A percentile compares a stretch with the other conserved stretches of the same genome.
Conservation (phyloP, 208 protist species). For the Trypanosoma vivax region DNA sequence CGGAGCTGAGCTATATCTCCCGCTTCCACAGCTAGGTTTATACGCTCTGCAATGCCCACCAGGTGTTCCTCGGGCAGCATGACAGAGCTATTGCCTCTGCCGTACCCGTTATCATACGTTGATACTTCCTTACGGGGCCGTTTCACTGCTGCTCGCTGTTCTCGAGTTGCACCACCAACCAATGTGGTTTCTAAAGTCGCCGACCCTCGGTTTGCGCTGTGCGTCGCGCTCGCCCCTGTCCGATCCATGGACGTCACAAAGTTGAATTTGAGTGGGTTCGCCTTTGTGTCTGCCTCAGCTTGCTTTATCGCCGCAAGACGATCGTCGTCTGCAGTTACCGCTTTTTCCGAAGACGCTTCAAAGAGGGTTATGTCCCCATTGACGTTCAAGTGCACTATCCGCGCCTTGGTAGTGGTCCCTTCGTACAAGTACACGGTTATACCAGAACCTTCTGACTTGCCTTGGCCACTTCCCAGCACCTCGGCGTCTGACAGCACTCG, state of each 20-base stretch:
- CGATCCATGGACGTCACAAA: neutral
- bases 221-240: neutral
- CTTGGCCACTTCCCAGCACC: conserved; percentile 12
- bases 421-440: conserved; percentile 65
- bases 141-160: conserved; percentile 18
- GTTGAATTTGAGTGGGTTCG: conserved; percentile 64
- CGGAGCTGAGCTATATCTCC: conserved; percentile 34
- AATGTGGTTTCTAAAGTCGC: too few relatives aligned
- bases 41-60: conserved; percentile 27
- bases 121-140: conserved; percentile 15
- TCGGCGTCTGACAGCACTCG: conserved; percentile 55
- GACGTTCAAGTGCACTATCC: conserved; percentile 38
- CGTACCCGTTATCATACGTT: neutral
- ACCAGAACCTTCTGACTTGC: conserved; percentile 27
- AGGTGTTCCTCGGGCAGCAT: conserved; percentile 25
- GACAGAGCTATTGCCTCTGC: neutral
- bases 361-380: conserved; percentile 62
- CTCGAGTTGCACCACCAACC: too few relatives aligned
- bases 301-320: conserved; percentile 50
- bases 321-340: conserved; percentile 59
- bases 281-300: conserved; percentile 39
- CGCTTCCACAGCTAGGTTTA: conserved; percentile 32
- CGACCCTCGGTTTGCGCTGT: neutral
- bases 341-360: conserved; percentile 81
- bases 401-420: conserved; percentile 38